Base-by-base conservation (phyloP, 345 rosid species). In the Dovyalis caffra region DNA sequence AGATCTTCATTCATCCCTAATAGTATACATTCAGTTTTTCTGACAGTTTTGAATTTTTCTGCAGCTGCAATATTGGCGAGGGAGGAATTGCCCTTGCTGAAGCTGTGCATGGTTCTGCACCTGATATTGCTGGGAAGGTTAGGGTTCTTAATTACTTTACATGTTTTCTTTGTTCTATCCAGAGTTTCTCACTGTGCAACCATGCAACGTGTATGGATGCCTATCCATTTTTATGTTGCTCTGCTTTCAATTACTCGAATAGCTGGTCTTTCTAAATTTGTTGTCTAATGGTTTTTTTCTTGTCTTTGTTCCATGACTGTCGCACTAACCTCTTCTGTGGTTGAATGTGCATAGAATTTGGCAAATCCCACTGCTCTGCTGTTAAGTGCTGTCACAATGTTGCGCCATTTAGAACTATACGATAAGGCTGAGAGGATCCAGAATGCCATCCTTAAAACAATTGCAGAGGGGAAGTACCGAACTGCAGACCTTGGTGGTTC, bases 91-190 rank as follows among this genome's bases (percentile, higher is more conserved):
- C 98, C 28, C 97, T 96, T 68, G 99, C 99, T 66, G 99, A 96
- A 88, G 99, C 99, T 73, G 99, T 96, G 10, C 99, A 96, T 75
- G 99, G 99, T 69, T 96, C 99, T 69, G 99, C 99, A 38, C 99
- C 99, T 81, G 98, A 96, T 85, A 96, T 96, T 70, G 97, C 99
- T 47, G 99, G 99, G 75, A 84, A 84, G 87, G 87, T 82, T 71
- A 73, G 83, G 31, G 12, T 37, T 40, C 58, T 38, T 28, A 4
- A 35, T 2, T 16, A 38, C 37, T 73, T 71, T 35, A 12, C 26
- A 15, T 63, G 51, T 70, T 72, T 70, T 26, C 10, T 69, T 56
- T 11, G 31, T 32, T 28, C 34, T 32, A 0, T 43, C 29, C 23
- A 2, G 20, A 7, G 43, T 11, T 33, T 64, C 64, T 34, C 25